A percentile compares a stretch with the other conserved stretches of the same genome.
phyloP scores from a whole-genome alignment of 805 yeast genomes.

The Starmerella sp. region DNA sequence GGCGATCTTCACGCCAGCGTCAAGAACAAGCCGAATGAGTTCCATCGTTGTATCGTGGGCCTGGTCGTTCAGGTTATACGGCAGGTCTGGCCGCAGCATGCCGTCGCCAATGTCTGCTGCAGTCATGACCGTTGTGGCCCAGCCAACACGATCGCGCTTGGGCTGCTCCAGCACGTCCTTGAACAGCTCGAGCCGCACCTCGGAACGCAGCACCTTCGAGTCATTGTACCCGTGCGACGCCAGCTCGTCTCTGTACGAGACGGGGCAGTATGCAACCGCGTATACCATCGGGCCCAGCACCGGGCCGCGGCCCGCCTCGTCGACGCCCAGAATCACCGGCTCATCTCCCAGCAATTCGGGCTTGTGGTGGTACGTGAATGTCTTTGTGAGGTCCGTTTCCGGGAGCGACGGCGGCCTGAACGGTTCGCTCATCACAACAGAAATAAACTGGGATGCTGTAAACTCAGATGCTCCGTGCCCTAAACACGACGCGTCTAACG shows the following conservation, averaged over 20 bases:
- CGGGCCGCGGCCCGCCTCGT: slow-evolving; percentile 98
- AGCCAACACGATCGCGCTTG: slow-evolving; percentile 51
- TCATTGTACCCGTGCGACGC: slow-evolving; percentile 77
- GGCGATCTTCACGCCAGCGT: slow-evolving; percentile 48
- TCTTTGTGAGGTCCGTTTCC: slow-evolving; percentile 12
- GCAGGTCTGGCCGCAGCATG: slow-evolving; percentile 62
- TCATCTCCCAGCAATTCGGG: slow-evolving; percentile 8
- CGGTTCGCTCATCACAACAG: neutral
- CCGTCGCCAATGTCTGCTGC: slow-evolving; percentile 80
- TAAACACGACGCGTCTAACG: neutral
- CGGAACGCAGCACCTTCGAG: slow-evolving; percentile 75
- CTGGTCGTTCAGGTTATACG: slow-evolving; percentile 78
- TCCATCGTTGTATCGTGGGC: slow-evolving; percentile 91
- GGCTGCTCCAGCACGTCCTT: slow-evolving; percentile 3
- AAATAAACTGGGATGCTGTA: neutral
- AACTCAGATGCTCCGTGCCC: neutral
- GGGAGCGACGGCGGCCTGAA: slow-evolving; percentile 19
- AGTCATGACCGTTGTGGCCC: slow-evolving; percentile 76
- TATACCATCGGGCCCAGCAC: slow-evolving; percentile 98
- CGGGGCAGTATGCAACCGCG: slow-evolving; percentile 68
- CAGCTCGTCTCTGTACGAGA: slow-evolving; percentile 39
- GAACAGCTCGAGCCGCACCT: slow-evolving; percentile 52
- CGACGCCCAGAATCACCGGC: slow-evolving; percentile 64
- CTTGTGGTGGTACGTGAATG: slow-evolving; percentile 22
- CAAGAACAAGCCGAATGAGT: slow-evolving; percentile 54